Conservation (phyloP, 1,284 basidiomycete species). For the Cutaneotrichosporon sp. region DNA sequence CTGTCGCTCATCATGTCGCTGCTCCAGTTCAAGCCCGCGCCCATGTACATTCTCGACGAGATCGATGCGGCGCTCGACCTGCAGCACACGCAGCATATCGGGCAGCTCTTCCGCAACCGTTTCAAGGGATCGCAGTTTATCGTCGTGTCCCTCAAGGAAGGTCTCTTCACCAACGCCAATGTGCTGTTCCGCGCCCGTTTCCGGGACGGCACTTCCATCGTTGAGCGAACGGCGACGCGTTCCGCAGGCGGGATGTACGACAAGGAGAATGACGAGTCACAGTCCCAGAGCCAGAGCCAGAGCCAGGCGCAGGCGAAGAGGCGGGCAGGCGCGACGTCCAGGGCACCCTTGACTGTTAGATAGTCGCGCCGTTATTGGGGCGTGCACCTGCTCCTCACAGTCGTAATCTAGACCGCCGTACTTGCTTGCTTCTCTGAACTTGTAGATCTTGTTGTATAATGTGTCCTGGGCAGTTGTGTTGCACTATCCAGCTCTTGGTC, state of each 20-base stretch:
- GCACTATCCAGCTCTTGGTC: too few species aligned
- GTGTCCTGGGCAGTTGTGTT: too few species aligned
- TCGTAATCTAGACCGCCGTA: too few species aligned
- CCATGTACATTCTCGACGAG: conserved; percentile 99
- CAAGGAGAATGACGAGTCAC: conserved; percentile 3
- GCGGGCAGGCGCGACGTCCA: neutral
- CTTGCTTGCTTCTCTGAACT: neutral
- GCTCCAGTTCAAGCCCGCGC: conserved; percentile 98
- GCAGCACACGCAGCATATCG: conserved; percentile 95
- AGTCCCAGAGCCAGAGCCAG: neutral
- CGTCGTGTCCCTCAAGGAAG: conserved; percentile 95
- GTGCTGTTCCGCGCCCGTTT: conserved; percentile 90
- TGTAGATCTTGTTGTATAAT: neutral
- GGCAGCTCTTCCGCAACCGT: conserved; percentile 90
- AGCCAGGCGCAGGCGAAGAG: neutral
- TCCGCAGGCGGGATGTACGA: conserved; percentile 13
- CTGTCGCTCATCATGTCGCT: conserved; percentile 96
- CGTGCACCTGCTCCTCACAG: too few species aligned
- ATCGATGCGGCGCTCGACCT: conserved; percentile 95
- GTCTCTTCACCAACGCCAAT: conserved; percentile 95
- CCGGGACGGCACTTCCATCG: conserved; percentile 84
- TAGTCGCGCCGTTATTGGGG: neutral
- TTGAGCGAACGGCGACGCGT: conserved; percentile 56
- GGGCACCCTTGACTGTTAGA: neutral
- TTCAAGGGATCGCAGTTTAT: conserved; percentile 96